These are phyloP conservation scores for Coniochaeta sp. DNA, from an alignment of 2,329 filamentous ascomycete species.

Conservation along the genomic window DNA sequence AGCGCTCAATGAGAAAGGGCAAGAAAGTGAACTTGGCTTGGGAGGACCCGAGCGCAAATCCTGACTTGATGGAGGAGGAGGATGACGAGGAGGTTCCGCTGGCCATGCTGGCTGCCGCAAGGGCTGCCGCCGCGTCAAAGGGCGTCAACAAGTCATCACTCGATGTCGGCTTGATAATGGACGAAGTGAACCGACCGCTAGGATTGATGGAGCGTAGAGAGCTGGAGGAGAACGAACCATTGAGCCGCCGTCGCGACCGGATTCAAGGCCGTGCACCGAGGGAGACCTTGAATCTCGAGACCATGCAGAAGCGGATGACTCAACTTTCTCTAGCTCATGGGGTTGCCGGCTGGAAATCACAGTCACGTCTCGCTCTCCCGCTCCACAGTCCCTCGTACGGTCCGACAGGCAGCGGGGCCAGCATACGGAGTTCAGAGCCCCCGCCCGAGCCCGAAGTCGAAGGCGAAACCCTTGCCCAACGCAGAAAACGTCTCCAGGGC, in stretches of 20 bases:
- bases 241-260: conserved; percentile 68
- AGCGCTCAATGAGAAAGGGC: conserved; percentile 64
- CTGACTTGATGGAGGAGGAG: conserved; percentile 37
- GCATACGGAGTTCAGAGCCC: conserved; percentile 29
- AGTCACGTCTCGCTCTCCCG: conserved; percentile 14
- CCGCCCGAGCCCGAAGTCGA: conserved; percentile 36
- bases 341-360: conserved; percentile 16
- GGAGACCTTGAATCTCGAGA: conserved; percentile 20
- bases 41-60: conserved; percentile 59
- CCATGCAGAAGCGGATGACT: conserved; percentile 31
- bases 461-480: conserved; percentile 61
- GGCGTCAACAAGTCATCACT: conserved; percentile 11
- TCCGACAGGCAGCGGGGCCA: conserved; percentile 14
- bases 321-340: conserved; percentile 32
- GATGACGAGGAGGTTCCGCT: conserved; percentile 89
- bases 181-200: conserved; percentile 55
- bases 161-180: conserved; percentile 36
- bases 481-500: conserved; percentile 56
- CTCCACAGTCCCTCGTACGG: conserved; percentile 1
- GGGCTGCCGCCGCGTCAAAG: conserved; percentile 38
- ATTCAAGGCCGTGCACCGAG: conserved; percentile 54
- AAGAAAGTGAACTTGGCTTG: conserved; percentile 83
- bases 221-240: conserved; percentile 85
- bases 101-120: conserved; percentile 66
- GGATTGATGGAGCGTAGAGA: conserved; percentile 75